These are phyloP conservation scores for Ganoderma multipileum DNA, from an alignment of 1,284 basidiomycete genomes.

Conservation along the genomic window DNA sequence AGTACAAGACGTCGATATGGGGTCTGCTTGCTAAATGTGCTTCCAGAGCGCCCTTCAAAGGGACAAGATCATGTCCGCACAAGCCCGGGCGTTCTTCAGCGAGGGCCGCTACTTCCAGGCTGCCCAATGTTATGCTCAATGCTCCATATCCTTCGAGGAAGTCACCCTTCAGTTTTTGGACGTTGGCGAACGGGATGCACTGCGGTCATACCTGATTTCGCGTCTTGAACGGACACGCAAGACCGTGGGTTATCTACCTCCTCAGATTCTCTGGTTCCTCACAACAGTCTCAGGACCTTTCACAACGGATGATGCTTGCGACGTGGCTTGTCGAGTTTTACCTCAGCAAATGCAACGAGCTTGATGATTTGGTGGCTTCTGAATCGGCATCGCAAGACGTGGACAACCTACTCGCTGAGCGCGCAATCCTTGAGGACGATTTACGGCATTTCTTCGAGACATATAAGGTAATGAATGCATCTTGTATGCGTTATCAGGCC, in stretches of 20 bases:
- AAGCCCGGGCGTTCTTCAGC: conserved; percentile 87
- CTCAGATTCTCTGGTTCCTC: neutral
- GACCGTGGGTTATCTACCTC: conserved; percentile 57
- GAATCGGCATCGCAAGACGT: conserved; percentile 87
- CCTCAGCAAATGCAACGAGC: conserved; percentile 93
- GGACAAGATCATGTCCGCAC: conserved; percentile 84
- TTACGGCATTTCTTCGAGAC: conserved; percentile 91
- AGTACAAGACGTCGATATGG: neutral
- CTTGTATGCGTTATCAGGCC: conserved; percentile 2
- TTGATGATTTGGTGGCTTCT: conserved; percentile 90
- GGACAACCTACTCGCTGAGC: conserved; percentile 85
- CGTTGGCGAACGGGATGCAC: conserved; percentile 88
- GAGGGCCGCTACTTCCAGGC: conserved; percentile 89
- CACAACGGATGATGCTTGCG: conserved; percentile 96
- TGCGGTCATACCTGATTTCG: conserved; percentile 90
- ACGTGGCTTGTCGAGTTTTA: conserved; percentile 99
- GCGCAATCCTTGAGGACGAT: conserved; percentile 90
- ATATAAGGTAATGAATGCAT: conserved; percentile 75
- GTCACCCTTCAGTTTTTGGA: conserved; percentile 93
- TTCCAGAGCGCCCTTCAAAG: conserved; percentile 82
- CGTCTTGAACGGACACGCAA: conserved; percentile 85
- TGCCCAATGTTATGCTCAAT: conserved; percentile 91
- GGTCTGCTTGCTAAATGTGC: neutral
- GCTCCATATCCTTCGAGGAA: conserved; percentile 90
- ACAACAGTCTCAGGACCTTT: conserved; percentile 68